Conservation (phyloP, 2,329 filamentous ascomycete genomes). For the Teratosphaeria destructans region DNA sequence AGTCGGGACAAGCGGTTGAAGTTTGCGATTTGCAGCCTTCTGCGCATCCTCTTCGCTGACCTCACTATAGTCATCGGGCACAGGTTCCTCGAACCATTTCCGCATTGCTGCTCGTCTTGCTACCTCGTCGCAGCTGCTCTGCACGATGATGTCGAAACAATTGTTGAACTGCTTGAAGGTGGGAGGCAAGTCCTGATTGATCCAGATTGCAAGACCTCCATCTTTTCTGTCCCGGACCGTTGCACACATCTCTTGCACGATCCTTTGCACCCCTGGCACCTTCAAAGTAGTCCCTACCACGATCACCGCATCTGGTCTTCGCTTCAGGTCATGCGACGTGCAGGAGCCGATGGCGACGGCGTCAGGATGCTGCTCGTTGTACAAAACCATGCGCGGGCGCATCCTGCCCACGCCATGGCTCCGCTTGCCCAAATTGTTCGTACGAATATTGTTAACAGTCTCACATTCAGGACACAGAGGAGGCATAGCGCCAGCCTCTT, state of each 20-base stretch:
- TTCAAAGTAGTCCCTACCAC: constrained; percentile 95
- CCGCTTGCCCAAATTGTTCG: constrained; percentile 66
- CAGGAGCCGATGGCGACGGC: constrained; percentile 92
- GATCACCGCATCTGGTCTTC: constrained; percentile 79
- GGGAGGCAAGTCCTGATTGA: constrained; percentile 82
- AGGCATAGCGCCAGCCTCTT: constrained; percentile 52
- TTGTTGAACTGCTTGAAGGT: constrained; percentile 76
- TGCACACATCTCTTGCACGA: constrained; percentile 83
- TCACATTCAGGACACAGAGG: constrained; percentile 70
- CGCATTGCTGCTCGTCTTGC: constrained; percentile 58
- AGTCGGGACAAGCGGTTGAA: constrained; percentile 10
- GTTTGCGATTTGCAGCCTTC: constrained; percentile 27
- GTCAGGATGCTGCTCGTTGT: constrained; percentile 95
- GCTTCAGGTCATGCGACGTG: constrained; percentile 72
- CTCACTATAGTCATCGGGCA: constrained; percentile 31
- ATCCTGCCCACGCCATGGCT: constrained; percentile 88
- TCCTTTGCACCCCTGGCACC: constrained; percentile 79
- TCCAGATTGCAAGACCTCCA: constrained; percentile 76
- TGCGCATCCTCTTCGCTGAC: constrained; percentile 37
- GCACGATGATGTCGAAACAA: constrained; percentile 85
- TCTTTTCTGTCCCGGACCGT: constrained; percentile 73
- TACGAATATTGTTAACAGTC: constrained; percentile 64
- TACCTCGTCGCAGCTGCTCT: constrained; percentile 78
- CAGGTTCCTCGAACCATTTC: constrained; percentile 43
- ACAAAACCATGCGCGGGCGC: constrained; percentile 86